These are phyloP conservation scores for Fusarium oxysporum DNA, from an alignment of 2,329 filamentous ascomycete genomes.

Conservation along the genomic window DNA sequence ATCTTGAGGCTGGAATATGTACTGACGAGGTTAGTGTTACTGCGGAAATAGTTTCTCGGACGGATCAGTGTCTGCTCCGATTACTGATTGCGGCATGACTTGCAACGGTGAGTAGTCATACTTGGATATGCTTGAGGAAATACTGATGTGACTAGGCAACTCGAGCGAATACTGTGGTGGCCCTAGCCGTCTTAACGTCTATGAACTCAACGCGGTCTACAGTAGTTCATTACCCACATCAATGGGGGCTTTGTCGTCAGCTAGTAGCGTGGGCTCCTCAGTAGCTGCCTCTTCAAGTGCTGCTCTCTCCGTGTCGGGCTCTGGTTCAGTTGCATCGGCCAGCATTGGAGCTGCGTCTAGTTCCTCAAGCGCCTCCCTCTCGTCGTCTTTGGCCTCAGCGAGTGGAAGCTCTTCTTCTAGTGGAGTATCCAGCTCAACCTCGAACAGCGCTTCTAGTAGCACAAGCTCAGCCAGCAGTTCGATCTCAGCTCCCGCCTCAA, in stretches of 20 bases:
- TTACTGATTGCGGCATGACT: conserved; percentile 50
- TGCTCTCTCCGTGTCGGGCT: accelerated
- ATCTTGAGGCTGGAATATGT: accelerated
- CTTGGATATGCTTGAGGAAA: accelerated
- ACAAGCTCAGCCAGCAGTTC: not conserved
- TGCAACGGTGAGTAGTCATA: conserved; percentile 46
- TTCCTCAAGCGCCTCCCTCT: accelerated
- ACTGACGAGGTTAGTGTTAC: conserved; percentile 46
- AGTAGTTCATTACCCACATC: conserved; percentile 10
- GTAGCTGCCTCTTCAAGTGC: not conserved
- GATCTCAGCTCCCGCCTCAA: accelerated
- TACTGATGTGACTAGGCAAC: conserved; percentile 43
- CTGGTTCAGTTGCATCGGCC: not conserved
- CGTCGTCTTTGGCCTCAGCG: accelerated
- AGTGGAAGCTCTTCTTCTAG: too few species aligned
- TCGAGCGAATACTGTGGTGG: conserved; percentile 54
- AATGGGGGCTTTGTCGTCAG: not conserved
- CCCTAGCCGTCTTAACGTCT: conserved; percentile 50
- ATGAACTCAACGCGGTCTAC: conserved; percentile 40
- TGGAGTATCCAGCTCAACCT: not conserved
- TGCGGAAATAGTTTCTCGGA: conserved; percentile 48
- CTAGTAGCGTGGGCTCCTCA: not conserved
- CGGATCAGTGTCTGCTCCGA: conserved; percentile 47
- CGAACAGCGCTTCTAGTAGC: not conserved
- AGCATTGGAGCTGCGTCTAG: accelerated